A percentile compares a stretch with the other conserved stretches of the same genome.
These are phyloP conservation scores for Arxiozyma bovina DNA, from an alignment of 1,139 yeast species.

Conservation along the genomic window DNA sequence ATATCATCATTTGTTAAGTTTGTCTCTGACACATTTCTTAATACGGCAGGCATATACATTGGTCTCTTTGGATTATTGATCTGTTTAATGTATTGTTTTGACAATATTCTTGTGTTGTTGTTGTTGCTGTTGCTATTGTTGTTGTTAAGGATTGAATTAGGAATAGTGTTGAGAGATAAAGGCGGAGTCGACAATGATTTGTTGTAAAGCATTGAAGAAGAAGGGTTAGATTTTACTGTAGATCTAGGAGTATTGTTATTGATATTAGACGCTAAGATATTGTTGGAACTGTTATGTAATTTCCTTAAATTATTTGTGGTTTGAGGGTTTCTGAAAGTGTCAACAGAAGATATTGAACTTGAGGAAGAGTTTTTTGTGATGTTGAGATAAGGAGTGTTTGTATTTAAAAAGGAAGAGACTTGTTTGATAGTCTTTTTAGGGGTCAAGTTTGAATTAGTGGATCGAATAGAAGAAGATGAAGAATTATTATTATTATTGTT, in stretches of 20 bases:
- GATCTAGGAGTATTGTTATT: neutral
- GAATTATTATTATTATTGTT: no score
- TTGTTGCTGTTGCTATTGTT: slow-evolving; percentile 1
- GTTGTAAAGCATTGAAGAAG: neutral
- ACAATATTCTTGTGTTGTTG: neutral
- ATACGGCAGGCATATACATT: slow-evolving; percentile 81
- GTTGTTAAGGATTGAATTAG: neutral
- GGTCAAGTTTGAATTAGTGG: neutral
- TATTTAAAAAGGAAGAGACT: slow-evolving; percentile 1
- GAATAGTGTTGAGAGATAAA: neutral
- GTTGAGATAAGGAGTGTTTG: neutral
- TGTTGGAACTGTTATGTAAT: neutral
- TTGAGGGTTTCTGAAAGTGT: neutral
- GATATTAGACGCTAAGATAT: neutral
- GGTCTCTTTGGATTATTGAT: slow-evolving; percentile 73
- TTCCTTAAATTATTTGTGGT: neutral
- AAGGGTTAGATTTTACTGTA: neutral
- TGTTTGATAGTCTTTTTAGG: neutral
- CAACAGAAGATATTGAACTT: neutral
- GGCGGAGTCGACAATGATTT: neutral
- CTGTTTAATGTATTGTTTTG: slow-evolving; percentile 36
- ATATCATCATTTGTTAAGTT: slow-evolving; percentile 34
- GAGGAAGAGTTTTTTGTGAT: neutral
- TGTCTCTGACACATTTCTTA: slow-evolving; percentile 46
- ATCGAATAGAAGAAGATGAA: neutral